These are phyloP conservation scores for Saturnispora quitensis DNA, from an alignment of 805 yeast species.

Conservation along the genomic window DNA sequence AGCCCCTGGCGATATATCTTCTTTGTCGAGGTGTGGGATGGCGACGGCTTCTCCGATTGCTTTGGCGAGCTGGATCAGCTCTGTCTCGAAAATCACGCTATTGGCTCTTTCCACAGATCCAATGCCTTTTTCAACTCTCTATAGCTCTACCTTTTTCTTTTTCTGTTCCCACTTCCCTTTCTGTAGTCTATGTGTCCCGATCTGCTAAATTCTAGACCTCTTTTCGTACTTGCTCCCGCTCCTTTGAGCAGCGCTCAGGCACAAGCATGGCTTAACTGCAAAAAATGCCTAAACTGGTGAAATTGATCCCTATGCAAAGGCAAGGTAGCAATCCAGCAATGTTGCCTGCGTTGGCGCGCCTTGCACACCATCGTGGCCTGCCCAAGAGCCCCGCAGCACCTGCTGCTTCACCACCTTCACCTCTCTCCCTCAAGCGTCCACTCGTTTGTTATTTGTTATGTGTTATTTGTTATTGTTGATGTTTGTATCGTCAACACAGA, in stretches of 20 bases:
- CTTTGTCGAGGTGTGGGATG: slow-evolving; percentile 57
- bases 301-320: not conserved
- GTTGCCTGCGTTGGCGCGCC: no score
- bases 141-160: not conserved
- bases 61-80: slow-evolving; percentile 34
- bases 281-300: not conserved
- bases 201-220: not conserved
- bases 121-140: slow-evolving; percentile 18
- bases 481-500: not conserved
- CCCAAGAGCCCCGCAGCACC: no score
- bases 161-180: not conserved
- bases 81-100: slow-evolving; percentile 43
- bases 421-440: not conserved
- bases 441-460: not conserved
- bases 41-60: slow-evolving; percentile 25
- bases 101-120: slow-evolving; percentile 39
- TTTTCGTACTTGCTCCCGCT: not conserved
- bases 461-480: not conserved
- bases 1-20: slow-evolving; percentile 76
- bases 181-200: not conserved
- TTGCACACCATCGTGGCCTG: no score
- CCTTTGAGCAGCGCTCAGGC: not conserved
- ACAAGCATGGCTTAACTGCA: not conserved
- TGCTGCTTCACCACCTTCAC: no score
- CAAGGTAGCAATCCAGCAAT: not conserved